These are phyloP conservation scores for Fonsecaea pugnacius DNA, from an alignment of 2,329 filamentous ascomycete genomes.

Conservation along the genomic window DNA sequence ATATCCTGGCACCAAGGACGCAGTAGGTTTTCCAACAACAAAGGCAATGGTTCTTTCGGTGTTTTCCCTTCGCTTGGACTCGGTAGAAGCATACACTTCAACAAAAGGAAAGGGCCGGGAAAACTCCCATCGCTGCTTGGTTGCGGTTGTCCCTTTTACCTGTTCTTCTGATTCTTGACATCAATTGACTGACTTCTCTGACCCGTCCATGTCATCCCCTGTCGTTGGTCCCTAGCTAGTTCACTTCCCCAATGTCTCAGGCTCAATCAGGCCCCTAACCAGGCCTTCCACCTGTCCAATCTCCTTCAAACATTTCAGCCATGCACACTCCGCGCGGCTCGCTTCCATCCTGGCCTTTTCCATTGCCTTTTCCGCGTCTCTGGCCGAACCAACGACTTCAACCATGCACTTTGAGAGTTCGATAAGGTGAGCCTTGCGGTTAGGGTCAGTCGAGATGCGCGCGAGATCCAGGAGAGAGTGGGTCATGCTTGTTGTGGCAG, in stretches of 20 bases:
- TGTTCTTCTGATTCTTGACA: background rate
- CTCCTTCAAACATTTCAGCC: constrained; percentile 27
- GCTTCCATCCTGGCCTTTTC: constrained; percentile 40
- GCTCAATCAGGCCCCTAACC: constrained; percentile 2
- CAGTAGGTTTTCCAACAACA: background rate
- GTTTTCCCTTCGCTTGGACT: background rate
- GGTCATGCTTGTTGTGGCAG: constrained; percentile 36
- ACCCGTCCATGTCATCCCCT: background rate
- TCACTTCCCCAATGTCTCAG: background rate
- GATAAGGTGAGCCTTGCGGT: constrained; percentile 33
- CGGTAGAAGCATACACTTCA: background rate
- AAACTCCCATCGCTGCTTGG: background rate
- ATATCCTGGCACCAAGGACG: background rate
- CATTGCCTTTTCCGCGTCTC: constrained; percentile 40
- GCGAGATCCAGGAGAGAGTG: constrained; percentile 37
- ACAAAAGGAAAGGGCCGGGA: background rate
- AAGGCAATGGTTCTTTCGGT: background rate
- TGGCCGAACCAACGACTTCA: constrained; percentile 35
- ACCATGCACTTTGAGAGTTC: constrained; percentile 38
- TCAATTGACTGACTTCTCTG: background rate
- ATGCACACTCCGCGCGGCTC: constrained; percentile 36
- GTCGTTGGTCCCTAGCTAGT: background rate
- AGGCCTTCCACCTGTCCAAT: constrained; percentile 20
- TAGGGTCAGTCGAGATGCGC: constrained; percentile 26
- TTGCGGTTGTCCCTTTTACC: background rate